Base-by-base conservation (phyloP, 2,329 filamentous ascomycete genomes). In the Cryphonectria japonica region DNA sequence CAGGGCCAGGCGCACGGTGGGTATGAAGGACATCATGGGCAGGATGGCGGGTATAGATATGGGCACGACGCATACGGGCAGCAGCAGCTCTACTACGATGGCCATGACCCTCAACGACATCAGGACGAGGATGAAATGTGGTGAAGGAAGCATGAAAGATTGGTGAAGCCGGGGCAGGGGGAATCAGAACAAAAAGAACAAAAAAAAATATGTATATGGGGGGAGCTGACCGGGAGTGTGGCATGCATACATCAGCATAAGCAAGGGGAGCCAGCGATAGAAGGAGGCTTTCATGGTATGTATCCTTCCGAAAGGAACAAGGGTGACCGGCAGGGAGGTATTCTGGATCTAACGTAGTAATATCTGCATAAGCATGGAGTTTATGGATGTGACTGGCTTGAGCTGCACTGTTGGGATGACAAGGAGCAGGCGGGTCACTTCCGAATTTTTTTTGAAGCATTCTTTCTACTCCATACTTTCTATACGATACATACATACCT, bases 11-110 rank as follows among this genome's bases (percentile, higher is more conserved):
- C 74, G 29, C 75, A 76, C 26, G 72, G 68, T 16, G 70, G 66
- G 13, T 69, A 73, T 60, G 61, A 64, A 64, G 68, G 54, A 16
- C 70, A 69, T 11, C 70, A 69, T 16, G 70, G 59, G 32, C 70
- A 72, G 46, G 64, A 72, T 46, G 66, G 71, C 59, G 78, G 76
- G 13, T 78, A 80, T 41, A 62, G 74, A 8, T 73, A 76, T 22
- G 76, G 76, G 62, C 69, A 80, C 52, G 80, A 81, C 62, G 74
- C 78, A 19, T 78, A 80, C 54, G 78, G 80, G 57, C 63, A 69
- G 62, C 75, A 77, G 34, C 80, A 78, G 68, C 78, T 72, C 7
- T 71, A 76, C 52, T 75, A 76, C 37, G 73, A 76, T 63, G 70
- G 69, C 37, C 71, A 72, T 34, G 71, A 71, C 43, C 68, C 64